These are phyloP conservation scores for Sporothrix pallida DNA, from an alignment of 2,329 filamentous ascomycete species.

Conservation along the genomic window DNA sequence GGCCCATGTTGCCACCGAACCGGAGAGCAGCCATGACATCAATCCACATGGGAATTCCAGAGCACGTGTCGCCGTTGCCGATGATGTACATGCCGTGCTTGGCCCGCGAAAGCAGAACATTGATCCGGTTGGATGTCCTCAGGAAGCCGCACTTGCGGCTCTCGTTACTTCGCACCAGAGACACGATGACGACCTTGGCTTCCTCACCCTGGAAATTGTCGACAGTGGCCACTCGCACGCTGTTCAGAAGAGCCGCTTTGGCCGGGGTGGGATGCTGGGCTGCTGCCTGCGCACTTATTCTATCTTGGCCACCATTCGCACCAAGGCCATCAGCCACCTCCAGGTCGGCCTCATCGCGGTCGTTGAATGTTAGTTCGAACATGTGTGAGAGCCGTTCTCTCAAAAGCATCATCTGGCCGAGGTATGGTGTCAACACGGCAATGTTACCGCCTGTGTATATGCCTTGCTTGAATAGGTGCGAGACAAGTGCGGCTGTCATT, in stretches of 20 bases:
- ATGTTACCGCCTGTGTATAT: conserved; percentile 65
- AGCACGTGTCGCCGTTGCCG: conserved; percentile 66
- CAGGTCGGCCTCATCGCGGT: conserved; percentile 65
- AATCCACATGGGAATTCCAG: conserved; percentile 66
- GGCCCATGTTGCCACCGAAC: conserved; percentile 54
- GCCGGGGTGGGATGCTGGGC: neutral
- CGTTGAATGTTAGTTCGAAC: conserved; percentile 68
- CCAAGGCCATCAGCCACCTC: conserved; percentile 45
- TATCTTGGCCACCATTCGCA: conserved; percentile 40
- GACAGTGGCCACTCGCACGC: conserved; percentile 66
- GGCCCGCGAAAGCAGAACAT: conserved; percentile 70
- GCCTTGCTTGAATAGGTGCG: conserved; percentile 70
- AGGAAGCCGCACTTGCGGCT: conserved; percentile 68
- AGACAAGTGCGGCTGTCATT: conserved; percentile 67
- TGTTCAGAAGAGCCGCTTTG: conserved; percentile 54
- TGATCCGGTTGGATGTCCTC: conserved; percentile 68
- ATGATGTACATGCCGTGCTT: conserved; percentile 74
- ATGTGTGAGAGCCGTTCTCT: conserved; percentile 45
- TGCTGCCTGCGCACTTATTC: neutral
- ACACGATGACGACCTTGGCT: conserved; percentile 71
- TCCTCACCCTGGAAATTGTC: conserved; percentile 83
- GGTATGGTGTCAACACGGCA: conserved; percentile 71
- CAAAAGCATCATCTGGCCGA: conserved; percentile 62
- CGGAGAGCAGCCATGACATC: conserved; percentile 61
- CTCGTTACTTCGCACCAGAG: conserved; percentile 71